phyloP scores from a whole-genome alignment of 1,139 yeast genomes.

The Kluyveromyces sp. region DNA sequence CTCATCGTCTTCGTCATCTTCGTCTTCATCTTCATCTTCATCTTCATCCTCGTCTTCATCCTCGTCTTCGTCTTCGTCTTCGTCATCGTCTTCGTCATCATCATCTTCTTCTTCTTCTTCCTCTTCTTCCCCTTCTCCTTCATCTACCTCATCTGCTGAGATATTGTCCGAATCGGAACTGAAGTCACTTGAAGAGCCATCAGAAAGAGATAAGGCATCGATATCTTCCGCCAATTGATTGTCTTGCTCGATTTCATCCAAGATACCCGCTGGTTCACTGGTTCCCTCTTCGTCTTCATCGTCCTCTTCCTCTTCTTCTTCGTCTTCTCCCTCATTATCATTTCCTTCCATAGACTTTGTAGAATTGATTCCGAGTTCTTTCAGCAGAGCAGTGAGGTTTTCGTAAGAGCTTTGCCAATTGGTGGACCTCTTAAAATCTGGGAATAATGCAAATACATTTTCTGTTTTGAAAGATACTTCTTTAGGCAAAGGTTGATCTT shows the following conservation, averaged over 20 bases:
- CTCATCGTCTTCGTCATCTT: constrained; percentile 20
- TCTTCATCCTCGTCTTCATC: constrained; percentile 14
- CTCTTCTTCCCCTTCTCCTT: constrained; percentile 20
- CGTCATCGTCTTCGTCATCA: constrained; percentile 18
- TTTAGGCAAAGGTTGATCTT: constrained; percentile 55
- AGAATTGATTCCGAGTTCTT: constrained; percentile 13
- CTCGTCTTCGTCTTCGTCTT: constrained; percentile 13
- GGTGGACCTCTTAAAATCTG: constrained; percentile 34
- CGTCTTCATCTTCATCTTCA: constrained; percentile 14
- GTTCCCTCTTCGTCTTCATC: constrained; percentile 18
- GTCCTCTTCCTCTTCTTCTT: constrained; percentile 15
- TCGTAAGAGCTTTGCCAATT: constrained; percentile 38
- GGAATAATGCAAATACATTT: constrained; percentile 34
- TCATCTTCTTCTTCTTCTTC: constrained; percentile 17
- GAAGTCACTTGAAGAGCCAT: constrained; percentile 12
- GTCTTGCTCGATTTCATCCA: constrained; percentile 15
- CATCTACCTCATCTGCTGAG: constrained; percentile 23
- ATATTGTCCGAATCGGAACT: constrained; percentile 18
- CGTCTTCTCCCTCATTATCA: constrained; percentile 19
- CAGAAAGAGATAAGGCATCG: neutral
- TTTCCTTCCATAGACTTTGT: constrained; percentile 11
- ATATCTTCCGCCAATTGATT: constrained; percentile 3
- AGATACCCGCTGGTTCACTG: neutral
- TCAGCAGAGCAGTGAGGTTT: constrained; percentile 31
- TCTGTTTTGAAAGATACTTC: constrained; percentile 53